phyloP scores from a whole-genome alignment of 1,284 basidiomycete species.

The Wallemia ichthyophaga region DNA sequence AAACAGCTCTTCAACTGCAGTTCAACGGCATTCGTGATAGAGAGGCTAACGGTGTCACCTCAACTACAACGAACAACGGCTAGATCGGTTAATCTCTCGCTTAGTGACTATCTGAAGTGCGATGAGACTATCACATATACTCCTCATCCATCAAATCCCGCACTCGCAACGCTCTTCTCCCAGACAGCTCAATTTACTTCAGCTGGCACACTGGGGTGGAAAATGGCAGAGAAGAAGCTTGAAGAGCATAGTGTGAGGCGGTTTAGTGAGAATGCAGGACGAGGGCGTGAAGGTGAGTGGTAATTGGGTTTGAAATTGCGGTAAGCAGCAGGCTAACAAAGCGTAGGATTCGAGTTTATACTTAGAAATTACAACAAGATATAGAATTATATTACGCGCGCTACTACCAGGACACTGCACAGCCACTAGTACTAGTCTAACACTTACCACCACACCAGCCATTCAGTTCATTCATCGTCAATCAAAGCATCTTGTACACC shows the following conservation, averaged over 20 bases:
- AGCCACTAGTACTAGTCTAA: neutral
- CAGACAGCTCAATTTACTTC: neutral
- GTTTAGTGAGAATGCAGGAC: conserved; percentile 1
- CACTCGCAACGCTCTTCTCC: neutral
- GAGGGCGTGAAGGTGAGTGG: neutral
- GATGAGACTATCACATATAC: neutral
- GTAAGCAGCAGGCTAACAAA: neutral
- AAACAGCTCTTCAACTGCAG: neutral
- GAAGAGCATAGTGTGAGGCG: conserved; percentile 1
- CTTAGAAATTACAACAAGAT: neutral
- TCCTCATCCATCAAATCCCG: neutral
- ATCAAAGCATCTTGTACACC: neutral
- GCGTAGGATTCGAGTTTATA: neutral
- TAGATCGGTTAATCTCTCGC: neutral
- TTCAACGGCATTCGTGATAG: neutral
- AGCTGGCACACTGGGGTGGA: neutral
- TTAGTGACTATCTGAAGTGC: neutral
- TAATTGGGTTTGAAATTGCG: neutral
- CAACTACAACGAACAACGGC: neutral
- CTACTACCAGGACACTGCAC: neutral
- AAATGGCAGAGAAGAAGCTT: neutral
- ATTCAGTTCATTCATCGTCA: neutral
- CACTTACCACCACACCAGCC: neutral
- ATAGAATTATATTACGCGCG: neutral
- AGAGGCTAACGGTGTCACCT: neutral